Conservation (phyloP, 306 rosid species). For the Neltuma alba region DNA sequence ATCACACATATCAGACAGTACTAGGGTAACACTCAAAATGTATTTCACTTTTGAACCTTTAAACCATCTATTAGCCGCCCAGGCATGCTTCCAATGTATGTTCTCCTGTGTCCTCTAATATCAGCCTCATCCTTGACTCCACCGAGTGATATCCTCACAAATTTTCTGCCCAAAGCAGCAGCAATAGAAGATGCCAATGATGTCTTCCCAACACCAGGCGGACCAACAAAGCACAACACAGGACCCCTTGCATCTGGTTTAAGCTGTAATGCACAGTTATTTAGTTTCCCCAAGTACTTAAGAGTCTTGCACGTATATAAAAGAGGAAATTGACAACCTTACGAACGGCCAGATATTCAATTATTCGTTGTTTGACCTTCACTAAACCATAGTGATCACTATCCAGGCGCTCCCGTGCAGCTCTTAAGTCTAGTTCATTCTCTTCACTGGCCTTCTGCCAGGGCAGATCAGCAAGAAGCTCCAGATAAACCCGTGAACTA, state of each 20-base stretch:
- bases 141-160: conserved; percentile 92
- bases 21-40: conserved; percentile 10
- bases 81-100: conserved; percentile 99
- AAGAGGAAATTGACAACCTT: conserved; percentile 62
- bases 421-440: conserved; percentile 79
- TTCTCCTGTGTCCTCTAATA: conserved; percentile 96
- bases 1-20: conserved; percentile 23
- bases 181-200: conserved; percentile 98
- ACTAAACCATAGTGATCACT: conserved; percentile 89
- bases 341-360: conserved; percentile 96
- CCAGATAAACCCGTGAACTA: conserved; percentile 92
- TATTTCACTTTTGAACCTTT: conserved; percentile 61
- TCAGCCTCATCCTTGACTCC: conserved; percentile 99
- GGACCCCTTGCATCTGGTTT: conserved; percentile 99
- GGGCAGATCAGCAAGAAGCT: conserved; percentile 96
- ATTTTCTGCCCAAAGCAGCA: conserved; percentile 86
- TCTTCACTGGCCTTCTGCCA: conserved; percentile 90
- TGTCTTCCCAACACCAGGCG: conserved; percentile 98
- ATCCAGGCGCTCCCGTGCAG: conserved; percentile 88
- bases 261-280: conserved; percentile 62
- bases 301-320: conserved; percentile 17
- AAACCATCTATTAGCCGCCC: conserved; percentile 97
- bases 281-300: conserved; percentile 38
- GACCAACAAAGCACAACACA: conserved; percentile 97
- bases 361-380: conserved; percentile 94